These are phyloP conservation scores for Canavalia ensiformis DNA, from an alignment of 306 rosid species.

Conservation along the genomic window DNA sequence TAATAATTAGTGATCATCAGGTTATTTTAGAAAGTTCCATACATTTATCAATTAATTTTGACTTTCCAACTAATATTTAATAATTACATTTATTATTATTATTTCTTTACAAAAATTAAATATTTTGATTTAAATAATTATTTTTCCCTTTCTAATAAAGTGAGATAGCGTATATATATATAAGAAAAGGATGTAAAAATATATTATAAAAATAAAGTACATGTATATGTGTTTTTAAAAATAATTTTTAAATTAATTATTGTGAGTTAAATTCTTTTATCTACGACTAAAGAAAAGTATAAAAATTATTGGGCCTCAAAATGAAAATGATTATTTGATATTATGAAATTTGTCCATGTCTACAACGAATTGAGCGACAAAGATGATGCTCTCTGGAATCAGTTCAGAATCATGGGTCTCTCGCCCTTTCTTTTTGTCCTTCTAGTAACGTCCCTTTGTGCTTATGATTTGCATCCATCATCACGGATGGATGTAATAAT, in stretches of 20 bases:
- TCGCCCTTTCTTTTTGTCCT: neutral
- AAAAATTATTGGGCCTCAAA: neutral
- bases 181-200: too few relatives aligned
- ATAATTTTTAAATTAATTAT: neutral
- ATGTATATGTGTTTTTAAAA: too few relatives aligned
- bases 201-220: too few relatives aligned
- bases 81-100: too few relatives aligned
- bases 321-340: neutral
- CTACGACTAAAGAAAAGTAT: neutral
- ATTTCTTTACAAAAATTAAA: too few relatives aligned
- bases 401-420: neutral
- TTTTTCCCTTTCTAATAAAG: too few relatives aligned
- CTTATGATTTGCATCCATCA: neutral
- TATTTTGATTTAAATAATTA: too few relatives aligned
- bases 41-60: too few relatives aligned
- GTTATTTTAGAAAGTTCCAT: too few relatives aligned
- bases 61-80: too few relatives aligned
- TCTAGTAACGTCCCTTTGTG: neutral
- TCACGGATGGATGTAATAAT: neutral
- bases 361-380: neutral
- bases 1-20: too few relatives aligned
- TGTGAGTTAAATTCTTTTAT: neutral
- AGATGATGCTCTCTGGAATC: slow-evolving; percentile 7
- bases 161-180: too few relatives aligned
- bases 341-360: neutral